phyloP scores from a whole-genome alignment of 345 rosid species.

The Rubroshorea leprosula region DNA sequence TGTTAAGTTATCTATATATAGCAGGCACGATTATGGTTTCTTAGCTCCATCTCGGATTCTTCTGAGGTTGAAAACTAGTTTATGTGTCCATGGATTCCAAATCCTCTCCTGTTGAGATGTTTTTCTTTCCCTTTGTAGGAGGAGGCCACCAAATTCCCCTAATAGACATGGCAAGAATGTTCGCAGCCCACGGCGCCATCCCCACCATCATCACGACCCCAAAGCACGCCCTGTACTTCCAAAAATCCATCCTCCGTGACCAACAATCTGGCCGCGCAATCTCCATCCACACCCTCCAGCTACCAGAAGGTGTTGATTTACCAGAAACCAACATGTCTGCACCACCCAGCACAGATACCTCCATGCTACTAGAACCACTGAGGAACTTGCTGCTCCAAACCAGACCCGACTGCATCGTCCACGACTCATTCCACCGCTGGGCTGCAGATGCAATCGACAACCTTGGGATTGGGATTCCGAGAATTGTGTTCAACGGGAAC shows the following conservation, averaged over 20 bases:
- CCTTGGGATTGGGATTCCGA: conserved; percentile 21
- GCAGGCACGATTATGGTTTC: no score
- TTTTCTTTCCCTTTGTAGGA: conserved; percentile 25
- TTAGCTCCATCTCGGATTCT: background rate
- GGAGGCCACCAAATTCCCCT: conserved; percentile 25
- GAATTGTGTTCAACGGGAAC: conserved; percentile 35
- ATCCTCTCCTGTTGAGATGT: conserved; percentile 14
- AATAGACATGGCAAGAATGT: conserved; percentile 23
- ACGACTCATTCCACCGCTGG: conserved; percentile 33
- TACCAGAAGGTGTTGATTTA: conserved; percentile 5
- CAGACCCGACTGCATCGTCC: conserved; percentile 31
- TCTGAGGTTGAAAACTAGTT: background rate
- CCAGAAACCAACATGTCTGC: conserved; percentile 19
- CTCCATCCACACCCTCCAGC: conserved; percentile 14
- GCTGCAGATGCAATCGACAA: no score
- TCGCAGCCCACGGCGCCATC: conserved; percentile 16
- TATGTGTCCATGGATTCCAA: background rate
- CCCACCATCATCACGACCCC: conserved; percentile 21
- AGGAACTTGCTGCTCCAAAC: conserved; percentile 8
- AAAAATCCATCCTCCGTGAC: conserved; percentile 8
- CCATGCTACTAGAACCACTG: conserved; percentile 8
- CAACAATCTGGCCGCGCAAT: conserved; percentile 13
- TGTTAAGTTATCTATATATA: no score
- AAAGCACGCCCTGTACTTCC: conserved; percentile 6
- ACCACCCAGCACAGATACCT: background rate